Percentiles rank a stretch among this genome's conserved stretches.
These are phyloP conservation scores for Cochlearia excelsa DNA, from an alignment of 345 rosid species.

Conservation along the genomic window DNA sequence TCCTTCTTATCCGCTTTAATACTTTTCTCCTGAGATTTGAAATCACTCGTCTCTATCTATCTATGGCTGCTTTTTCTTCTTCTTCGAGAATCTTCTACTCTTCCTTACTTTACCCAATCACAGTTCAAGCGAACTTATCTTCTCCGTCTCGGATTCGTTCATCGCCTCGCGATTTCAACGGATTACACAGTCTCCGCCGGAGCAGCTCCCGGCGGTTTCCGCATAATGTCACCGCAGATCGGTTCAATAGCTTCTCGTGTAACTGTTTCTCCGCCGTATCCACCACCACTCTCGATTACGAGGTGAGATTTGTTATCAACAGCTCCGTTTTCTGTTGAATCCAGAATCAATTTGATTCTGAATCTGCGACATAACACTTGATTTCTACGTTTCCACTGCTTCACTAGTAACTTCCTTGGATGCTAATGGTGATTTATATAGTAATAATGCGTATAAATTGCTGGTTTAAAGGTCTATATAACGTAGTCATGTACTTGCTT, in stretches of 20 bases:
- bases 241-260: conserved; percentile 41
- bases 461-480: neutral
- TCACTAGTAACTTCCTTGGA: neutral
- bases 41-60: neutral
- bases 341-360: neutral
- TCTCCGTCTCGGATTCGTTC: conserved; percentile 17
- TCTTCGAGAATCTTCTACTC: conserved; percentile 31
- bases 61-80: conserved; percentile 34
- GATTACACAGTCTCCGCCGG: conserved; percentile 25
- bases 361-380: neutral
- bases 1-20: neutral
- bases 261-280: conserved; percentile 43
- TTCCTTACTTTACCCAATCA: conserved; percentile 22
- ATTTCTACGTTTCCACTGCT: neutral
- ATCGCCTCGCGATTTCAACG: conserved; percentile 24
- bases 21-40: conserved; percentile 10
- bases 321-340: neutral
- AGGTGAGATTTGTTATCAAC: conserved; percentile 34
- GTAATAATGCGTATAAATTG: neutral
- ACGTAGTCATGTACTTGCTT: neutral
- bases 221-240: conserved; percentile 28
- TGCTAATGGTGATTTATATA: neutral
- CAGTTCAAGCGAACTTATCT: conserved; percentile 9
- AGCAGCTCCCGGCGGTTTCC: conserved; percentile 3
- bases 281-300: conserved; percentile 50